Conservation (phyloP, 2,329 filamentous ascomycete species). For the Aspergillus spinulosporus region DNA sequence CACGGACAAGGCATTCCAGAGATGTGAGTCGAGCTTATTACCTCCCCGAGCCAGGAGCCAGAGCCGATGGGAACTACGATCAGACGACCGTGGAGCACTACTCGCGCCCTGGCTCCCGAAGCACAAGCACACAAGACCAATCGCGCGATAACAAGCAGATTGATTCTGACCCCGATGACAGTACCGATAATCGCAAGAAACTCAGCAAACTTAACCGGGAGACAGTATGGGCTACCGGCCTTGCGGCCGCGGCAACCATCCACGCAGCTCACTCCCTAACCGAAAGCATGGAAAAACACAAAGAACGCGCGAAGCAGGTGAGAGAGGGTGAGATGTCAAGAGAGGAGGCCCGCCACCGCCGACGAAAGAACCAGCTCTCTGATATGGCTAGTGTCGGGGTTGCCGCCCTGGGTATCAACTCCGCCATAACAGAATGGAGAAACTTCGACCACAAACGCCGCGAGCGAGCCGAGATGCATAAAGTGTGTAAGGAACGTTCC, state of each 20-base stretch:
- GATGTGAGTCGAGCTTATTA: conserved; percentile 46
- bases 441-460: conserved; percentile 64
- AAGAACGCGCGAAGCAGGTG: conserved; percentile 61
- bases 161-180: conserved; percentile 56
- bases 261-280: conserved; percentile 68
- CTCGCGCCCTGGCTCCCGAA: conserved; percentile 11
- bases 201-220: conserved; percentile 66
- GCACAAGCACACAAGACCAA: background rate
- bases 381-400: conserved; percentile 68
- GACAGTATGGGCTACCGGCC: conserved; percentile 64
- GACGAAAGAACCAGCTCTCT: conserved; percentile 63
- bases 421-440: conserved; percentile 66
- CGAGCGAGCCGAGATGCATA: conserved; percentile 56
- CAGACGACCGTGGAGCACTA: conserved; percentile 5
- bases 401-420: conserved; percentile 67
- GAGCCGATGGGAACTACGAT: conserved; percentile 19
- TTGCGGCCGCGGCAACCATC: conserved; percentile 68
- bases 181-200: conserved; percentile 62
- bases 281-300: conserved; percentile 63
- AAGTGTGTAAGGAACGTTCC: conserved; percentile 41
- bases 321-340: conserved; percentile 62
- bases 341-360: conserved; percentile 63
- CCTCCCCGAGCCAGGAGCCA: conserved; percentile 25
- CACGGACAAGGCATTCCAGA: conserved; percentile 39
- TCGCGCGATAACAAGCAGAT: conserved; percentile 31